Base-by-base conservation (phyloP, 352 stramenopile species). In the Blastocystis sp. region DNA sequence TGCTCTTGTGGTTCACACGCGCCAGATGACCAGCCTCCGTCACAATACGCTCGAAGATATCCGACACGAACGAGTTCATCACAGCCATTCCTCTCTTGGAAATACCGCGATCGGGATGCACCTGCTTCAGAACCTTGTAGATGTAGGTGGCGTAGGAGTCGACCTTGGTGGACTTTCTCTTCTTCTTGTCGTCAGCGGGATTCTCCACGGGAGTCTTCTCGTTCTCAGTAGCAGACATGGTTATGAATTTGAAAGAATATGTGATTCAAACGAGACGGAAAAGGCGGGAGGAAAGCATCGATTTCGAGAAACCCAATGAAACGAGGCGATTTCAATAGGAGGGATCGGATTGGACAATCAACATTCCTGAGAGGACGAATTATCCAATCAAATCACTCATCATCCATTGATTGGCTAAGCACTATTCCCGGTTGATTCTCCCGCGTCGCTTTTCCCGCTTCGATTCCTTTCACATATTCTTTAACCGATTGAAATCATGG, bases 21-120 rank as follows among this genome's bases (percentile, higher is more conserved):
- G 93, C 93, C 53, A 96, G 89, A 89, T 95, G 94, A 87, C 93
- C 94, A 79, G 94, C 94, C 90, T 97, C 93, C 59, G 90, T 92
- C 34, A 94, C 94, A 79, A 97, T 97, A 84, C 94, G 92, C 89
- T 98, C 94, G 89, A 98, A 97, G 84, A 97, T 97, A 89, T 98
- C 93, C 89, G 97, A 97, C 89, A 97, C 97, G 90, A 97, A 98
- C 86, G 94, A 97, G 92, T 97, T 97, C 93, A 97, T 97, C 91
- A 98, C 97, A 72, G 93, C 97, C 94, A 98, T 97, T 67, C 93
- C 94, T 40, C 86, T 59, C 92, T 96, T 96, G 89, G 91, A 96
- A 89, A 98, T 98, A 89, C 95, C 95, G 86, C 93, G 97, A 87
- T 97, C 93, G 7, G 94, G 93, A 90, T 97, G 94, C 87, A 98